Base-by-base conservation (phyloP, 1,139 yeast genomes). In the Starmera stellimalicola region DNA sequence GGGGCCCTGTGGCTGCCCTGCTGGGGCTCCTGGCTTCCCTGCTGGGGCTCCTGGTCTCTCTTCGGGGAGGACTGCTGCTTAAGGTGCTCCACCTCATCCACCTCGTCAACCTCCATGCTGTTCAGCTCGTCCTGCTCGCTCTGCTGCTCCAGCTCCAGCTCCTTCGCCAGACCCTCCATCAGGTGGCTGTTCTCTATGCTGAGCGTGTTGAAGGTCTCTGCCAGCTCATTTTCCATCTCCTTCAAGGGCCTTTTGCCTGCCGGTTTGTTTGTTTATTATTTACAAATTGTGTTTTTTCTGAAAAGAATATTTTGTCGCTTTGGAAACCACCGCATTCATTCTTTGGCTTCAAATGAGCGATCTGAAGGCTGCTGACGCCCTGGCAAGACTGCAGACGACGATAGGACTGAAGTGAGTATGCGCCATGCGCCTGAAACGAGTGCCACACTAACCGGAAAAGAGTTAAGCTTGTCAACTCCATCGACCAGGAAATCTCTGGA, bases 401-500 rank as follows among this genome's bases (percentile, higher is more conserved):
- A n/a, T n/a, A n/a, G n/a, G n/a, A n/a, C n/a, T n/a, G n/a, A n/a
- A n/a, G n/a, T n/a, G n/a, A n/a, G n/a, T n/a, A n/a, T n/a, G n/a
- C n/a, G n/a, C n/a, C n/a, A n/a, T n/a, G n/a, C n/a, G n/a, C n/a
- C n/a, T n/a, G n/a, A n/a, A n/a, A n/a, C n/a, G n/a, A n/a, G n/a
- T n/a, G n/a, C n/a, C n/a, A n/a, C n/a, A n/a, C n/a, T n/a, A n/a
- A n/a, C n/a, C n/a, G n/a, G n/a, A 51, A 54, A 37, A 77, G 77
- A 48, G 82, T 82, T 39, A 70, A 64, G 49, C 64, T 80, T 33
- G 69, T 72, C 7, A 80, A 82, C 31, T 60, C 70, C 9, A 59
- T 76, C 32, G 87, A 78, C 48, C 67, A 68, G 30, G 61, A 63
- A 9, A 63, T 75, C 35, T 62, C 63, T 10, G 94, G 93, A 2